phyloP scores from a whole-genome alignment of 192 early-diverging fungal genomes.

The Kickxella alabastrina region DNA sequence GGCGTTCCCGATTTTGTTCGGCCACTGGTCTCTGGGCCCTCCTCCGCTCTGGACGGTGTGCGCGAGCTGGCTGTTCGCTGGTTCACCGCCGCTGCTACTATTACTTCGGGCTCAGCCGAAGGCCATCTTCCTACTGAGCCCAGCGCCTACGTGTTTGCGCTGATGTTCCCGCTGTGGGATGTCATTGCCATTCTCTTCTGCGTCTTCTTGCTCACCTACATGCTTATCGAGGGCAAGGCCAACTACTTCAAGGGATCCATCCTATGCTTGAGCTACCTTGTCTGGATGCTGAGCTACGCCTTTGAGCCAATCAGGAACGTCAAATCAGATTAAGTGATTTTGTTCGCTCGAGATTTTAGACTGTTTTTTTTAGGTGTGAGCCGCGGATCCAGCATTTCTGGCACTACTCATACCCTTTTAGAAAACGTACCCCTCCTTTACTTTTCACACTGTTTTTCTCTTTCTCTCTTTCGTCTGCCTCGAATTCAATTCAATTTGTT shows the following conservation, averaged over 20 bases:
- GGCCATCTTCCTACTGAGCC: constrained; percentile 43
- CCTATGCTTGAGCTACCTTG: constrained; percentile 77
- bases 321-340: constrained; percentile 16
- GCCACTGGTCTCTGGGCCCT: not conserved
- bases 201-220: constrained; percentile 80
- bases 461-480: not conserved
- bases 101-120: constrained; percentile 6
- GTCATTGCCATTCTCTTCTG: constrained; percentile 57
- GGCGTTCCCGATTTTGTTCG: constrained; percentile 47
- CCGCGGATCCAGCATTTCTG: too few species aligned
- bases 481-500: not conserved
- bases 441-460: not conserved
- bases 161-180: constrained; percentile 74
- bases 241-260: constrained; percentile 98
- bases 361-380: too few species aligned
- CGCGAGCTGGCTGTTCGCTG: constrained; percentile 10
- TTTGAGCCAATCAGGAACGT: constrained; percentile 58
- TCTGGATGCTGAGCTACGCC: constrained; percentile 76
- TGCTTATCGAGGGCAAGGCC: constrained; percentile 90
- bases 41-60: constrained; percentile 3
- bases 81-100: constrained; percentile 7
- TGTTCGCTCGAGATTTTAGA: too few species aligned
- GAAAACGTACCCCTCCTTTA: not conserved
- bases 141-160: constrained; percentile 54
- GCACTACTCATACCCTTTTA: too few species aligned